Conservation (phyloP, 805 yeast species). For the Hyphopichia homilentoma region DNA sequence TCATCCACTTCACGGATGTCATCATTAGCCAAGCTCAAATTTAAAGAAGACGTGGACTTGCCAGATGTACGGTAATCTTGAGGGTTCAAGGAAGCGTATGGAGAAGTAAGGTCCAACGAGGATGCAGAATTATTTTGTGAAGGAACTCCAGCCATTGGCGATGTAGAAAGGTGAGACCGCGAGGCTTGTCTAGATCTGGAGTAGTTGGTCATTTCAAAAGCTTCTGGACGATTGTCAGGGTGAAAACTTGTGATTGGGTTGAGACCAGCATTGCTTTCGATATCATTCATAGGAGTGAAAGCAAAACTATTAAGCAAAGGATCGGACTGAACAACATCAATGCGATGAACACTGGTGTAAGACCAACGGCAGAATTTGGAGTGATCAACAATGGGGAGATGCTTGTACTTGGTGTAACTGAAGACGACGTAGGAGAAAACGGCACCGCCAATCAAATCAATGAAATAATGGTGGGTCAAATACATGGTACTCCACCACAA, state of each 20-base stretch:
- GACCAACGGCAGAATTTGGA: slow-evolving; percentile 67
- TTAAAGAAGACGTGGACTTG: slow-evolving; percentile 11
- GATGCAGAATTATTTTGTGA: not conserved
- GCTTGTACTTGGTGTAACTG: slow-evolving; percentile 60
- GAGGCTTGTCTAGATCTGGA: slow-evolving; percentile 29
- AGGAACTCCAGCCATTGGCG: no score
- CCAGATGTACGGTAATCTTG: slow-evolving; percentile 4
- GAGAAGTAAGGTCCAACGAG: slow-evolving; percentile 7
- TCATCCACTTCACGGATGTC: slow-evolving; percentile 11
- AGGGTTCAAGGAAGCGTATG: slow-evolving; percentile 6
- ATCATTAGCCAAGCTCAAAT: slow-evolving; percentile 4
- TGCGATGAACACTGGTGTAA: slow-evolving; percentile 36
- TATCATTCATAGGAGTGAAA: slow-evolving; percentile 3
- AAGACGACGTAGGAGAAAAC: slow-evolving; percentile 71
- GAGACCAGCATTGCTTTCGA: slow-evolving; percentile 3
- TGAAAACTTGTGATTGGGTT: slow-evolving; percentile 2
- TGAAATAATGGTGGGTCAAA: slow-evolving; percentile 92
- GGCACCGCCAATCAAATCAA: slow-evolving; percentile 93
- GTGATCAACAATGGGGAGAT: slow-evolving; percentile 58
- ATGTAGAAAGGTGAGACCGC: slow-evolving; percentile 12
- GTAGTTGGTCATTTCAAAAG: slow-evolving; percentile 19
- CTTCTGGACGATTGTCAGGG: slow-evolving; percentile 5
- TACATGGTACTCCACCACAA: slow-evolving; percentile 99
- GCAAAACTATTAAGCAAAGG: slow-evolving; percentile 23
- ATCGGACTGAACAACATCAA: slow-evolving; percentile 24